phyloP scores from a whole-genome alignment of 768 basidiomycete species.

The Serendipita sp. region DNA sequence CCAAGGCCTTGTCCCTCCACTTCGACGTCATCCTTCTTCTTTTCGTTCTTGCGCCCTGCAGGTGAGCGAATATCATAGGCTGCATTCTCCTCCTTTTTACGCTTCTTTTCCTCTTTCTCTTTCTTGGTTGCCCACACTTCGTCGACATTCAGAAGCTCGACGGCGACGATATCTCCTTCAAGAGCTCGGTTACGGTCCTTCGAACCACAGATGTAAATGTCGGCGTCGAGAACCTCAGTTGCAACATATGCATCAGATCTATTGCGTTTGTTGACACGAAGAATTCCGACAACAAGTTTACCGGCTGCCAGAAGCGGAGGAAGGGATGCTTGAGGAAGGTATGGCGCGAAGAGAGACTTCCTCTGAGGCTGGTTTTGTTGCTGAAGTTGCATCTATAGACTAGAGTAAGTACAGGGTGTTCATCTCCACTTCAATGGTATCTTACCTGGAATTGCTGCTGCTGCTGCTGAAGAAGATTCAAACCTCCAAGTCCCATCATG shows the following conservation, averaged over 20 bases:
- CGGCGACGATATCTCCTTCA: slow-evolving; percentile 96
- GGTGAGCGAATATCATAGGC: slow-evolving; percentile 73
- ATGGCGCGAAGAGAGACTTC: slow-evolving; percentile 96
- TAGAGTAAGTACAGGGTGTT: neutral
- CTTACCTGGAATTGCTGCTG: slow-evolving; percentile 73
- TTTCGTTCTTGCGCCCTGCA: slow-evolving; percentile 79
- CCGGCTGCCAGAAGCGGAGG: slow-evolving; percentile 93
- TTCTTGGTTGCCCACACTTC: slow-evolving; percentile 99
- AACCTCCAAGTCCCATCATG: slow-evolving; percentile 80
- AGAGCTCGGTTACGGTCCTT: slow-evolving; percentile 97
- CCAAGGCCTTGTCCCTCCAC: slow-evolving; percentile 96
- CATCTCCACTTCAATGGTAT: neutral
- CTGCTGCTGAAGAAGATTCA: slow-evolving; percentile 79
- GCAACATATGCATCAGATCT: slow-evolving; percentile 97
- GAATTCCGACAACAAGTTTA: slow-evolving; percentile 90
- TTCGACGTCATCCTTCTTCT: slow-evolving; percentile 99
- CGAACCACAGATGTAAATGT: slow-evolving; percentile 97
- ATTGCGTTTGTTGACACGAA: slow-evolving; percentile 96
- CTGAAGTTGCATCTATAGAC: slow-evolving; percentile 56
- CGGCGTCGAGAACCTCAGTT: slow-evolving; percentile 93
- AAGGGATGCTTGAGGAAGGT: slow-evolving; percentile 92
- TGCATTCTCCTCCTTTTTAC: slow-evolving; percentile 98
- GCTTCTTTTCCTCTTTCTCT: slow-evolving; percentile 99
- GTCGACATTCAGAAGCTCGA: slow-evolving; percentile 93
- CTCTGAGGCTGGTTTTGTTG: slow-evolving; percentile 84